Evolutionary conservation across 192 early-diverging fungal genomes (phyloP), one percentile per base, ranked within the genome.

Genomic region (Gigaspora rosea): DNA sequence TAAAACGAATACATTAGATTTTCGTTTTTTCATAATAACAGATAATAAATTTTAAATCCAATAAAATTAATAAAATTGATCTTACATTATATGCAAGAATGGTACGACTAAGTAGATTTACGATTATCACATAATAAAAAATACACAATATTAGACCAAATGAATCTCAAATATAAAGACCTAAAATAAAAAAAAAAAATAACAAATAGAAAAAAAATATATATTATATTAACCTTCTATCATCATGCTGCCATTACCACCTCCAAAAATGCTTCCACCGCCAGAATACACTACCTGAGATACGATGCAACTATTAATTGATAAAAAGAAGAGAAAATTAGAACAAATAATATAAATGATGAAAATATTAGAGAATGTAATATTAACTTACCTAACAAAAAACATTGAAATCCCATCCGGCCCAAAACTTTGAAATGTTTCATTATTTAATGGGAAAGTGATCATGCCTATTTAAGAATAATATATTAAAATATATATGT

Each of bases 351-450:
- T 27, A 47, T 36, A 46, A 36, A 47, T 32, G 51, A 79, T 27
- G 8, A 16, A 69, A 27, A 33, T 27, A 54, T 8, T 20, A 52
- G n/a, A n/a, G n/a, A n/a, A n/a, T n/a, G 59, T 46, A 57, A 22
- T 65, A 6, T 47, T 58, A 58, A 33, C 78, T 65, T 85, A 91
- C 87, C 88, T 91, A 2, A 95, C 92, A 83, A 98, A 90, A 79
- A 95, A 98, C 93, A 98, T 98, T 63, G 95, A 95, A 69, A 98
- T 95, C 33, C 97, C 97, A 76, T 91, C 90, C 2, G 93, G 91
- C 5, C 93, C 93, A 80, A 93, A 88, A 8, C 82, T 80, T 72
- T 81, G 84, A 81, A 90, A 94, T 13, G 89, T 91, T 0, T 91
- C 86, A 11, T 92, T 88, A 57, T 88, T 88, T 2, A 92, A 78